A percentile compares a stretch with the other conserved stretches of the same genome.
Conservation (phyloP, 345 rosid species). For the Heritiera littoralis region DNA sequence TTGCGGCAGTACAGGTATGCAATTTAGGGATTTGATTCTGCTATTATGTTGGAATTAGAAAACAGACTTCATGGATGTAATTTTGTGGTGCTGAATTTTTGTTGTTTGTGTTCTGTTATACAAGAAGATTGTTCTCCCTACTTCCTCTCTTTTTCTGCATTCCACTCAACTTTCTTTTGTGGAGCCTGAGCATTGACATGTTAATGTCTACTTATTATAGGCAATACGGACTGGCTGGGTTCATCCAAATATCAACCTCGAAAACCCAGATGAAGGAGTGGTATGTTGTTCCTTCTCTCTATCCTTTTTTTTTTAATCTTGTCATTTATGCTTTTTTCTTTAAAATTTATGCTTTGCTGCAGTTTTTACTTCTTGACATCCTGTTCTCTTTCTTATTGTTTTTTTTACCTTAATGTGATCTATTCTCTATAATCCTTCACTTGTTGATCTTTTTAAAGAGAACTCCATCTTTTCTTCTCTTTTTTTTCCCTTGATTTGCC, state of each 20-base stretch:
- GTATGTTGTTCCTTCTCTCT: slow-evolving; percentile 40
- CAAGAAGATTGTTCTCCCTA: not conserved
- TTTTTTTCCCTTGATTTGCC: not conserved
- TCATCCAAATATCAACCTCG: slow-evolving; percentile 93
- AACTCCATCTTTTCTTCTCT: not conserved
- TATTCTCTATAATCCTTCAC: not conserved
- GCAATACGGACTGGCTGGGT: slow-evolving; percentile 95
- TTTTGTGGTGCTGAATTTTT: not conserved
- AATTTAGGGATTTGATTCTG: not conserved
- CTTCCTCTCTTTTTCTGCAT: not conserved
- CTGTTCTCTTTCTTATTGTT: not conserved
- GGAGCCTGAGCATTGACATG: not conserved
- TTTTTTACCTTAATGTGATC: not conserved
- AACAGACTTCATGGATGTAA: not conserved
- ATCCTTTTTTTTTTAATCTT: not conserved
- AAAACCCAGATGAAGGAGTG: slow-evolving; percentile 77
- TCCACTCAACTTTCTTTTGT: not conserved
- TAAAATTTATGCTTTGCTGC: not conserved
- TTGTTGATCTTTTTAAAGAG: not conserved
- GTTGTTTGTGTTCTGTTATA: not conserved
- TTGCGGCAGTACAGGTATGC: slow-evolving; percentile 79
- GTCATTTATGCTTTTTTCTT: not conserved
- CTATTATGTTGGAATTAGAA: not conserved
- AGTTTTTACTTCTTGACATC: not conserved
- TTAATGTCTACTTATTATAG: slow-evolving; percentile 37